phyloP scores from a whole-genome alignment of 2,329 filamentous ascomycete genomes.

The Fusarium tricinctum region DNA sequence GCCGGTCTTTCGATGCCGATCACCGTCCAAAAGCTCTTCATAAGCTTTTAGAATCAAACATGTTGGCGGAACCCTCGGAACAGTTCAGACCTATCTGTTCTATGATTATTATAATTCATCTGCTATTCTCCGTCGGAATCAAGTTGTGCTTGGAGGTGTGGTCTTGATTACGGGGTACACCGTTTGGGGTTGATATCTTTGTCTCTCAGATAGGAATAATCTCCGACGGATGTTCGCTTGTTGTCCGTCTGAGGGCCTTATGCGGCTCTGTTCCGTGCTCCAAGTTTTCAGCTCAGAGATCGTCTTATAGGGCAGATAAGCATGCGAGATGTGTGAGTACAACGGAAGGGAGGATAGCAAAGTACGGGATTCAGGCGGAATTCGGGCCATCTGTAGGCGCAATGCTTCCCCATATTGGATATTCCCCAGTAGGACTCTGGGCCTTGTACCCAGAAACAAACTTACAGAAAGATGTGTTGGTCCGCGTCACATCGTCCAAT shows the following conservation, averaged over 20 bases:
- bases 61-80: background rate
- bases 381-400: constrained; percentile 10
- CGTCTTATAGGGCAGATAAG: constrained; percentile 1
- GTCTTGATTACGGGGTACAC: background rate
- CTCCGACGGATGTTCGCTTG: constrained; percentile 35
- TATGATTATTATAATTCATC: background rate
- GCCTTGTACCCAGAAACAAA: constrained; percentile 4
- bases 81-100: background rate
- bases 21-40: background rate
- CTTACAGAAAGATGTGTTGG: constrained; percentile 16
- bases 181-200: background rate
- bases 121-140: background rate
- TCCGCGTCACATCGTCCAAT: constrained; percentile 20
- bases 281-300: background rate
- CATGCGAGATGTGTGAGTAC: constrained; percentile 36
- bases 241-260: constrained; percentile 4
- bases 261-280: constrained; percentile 1
- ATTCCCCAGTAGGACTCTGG: constrained; percentile 13
- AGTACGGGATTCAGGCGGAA: constrained; percentile 30
- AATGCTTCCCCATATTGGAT: constrained; percentile 33
- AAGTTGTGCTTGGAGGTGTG: constrained; percentile 6
- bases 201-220: constrained; percentile 15
- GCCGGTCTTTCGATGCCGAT: constrained; percentile 15
- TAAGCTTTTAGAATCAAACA: background rate
- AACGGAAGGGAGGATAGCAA: constrained; percentile 3